Conservation (phyloP, 441 rosid genomes). For the Euphorbia schlechtendalii region DNA sequence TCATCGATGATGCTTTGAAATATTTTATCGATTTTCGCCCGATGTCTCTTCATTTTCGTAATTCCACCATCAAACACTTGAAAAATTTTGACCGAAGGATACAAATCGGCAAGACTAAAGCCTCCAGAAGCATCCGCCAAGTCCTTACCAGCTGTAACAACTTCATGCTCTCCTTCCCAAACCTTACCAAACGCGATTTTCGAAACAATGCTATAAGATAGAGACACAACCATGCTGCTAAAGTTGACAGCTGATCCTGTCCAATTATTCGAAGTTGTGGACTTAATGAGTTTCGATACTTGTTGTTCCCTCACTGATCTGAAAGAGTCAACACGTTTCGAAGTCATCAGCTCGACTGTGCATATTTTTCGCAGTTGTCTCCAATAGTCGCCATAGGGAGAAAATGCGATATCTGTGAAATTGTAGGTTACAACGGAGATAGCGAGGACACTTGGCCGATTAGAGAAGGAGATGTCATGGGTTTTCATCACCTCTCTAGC, state of each 20-base stretch:
- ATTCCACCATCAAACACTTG: neutral
- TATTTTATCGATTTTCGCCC: neutral
- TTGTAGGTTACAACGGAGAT: neutral
- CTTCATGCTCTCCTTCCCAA: neutral
- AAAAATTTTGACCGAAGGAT: no score
- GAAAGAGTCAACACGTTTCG: conserved; percentile 13
- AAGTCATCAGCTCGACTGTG: conserved; percentile 4
- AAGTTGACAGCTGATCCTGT: conserved; percentile 14
- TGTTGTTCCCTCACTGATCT: conserved; percentile 15
- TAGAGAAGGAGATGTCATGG: conserved; percentile 7
- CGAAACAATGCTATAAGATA: conserved; percentile 7
- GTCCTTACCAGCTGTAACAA: neutral
- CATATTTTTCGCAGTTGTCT: conserved; percentile 21
- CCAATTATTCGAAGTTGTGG: neutral
- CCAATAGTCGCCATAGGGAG: conserved; percentile 21
- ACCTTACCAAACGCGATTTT: conserved; percentile 9
- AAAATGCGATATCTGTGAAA: neutral
- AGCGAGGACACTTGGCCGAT: neutral
- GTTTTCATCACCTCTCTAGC: conserved; percentile 18
- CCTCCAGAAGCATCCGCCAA: neutral
- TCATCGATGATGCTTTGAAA: conserved; percentile 9
- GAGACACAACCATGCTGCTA: conserved; percentile 1
- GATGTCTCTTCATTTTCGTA: neutral
- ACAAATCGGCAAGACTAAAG: conserved; percentile 17
- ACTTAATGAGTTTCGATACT: neutral